A percentile compares a stretch with the other conserved stretches of the same genome.
Evolutionary conservation across 2,329 filamentous ascomycete genomes (phyloP).

Genomic region (Aspergillus pseudoterreus): DNA sequence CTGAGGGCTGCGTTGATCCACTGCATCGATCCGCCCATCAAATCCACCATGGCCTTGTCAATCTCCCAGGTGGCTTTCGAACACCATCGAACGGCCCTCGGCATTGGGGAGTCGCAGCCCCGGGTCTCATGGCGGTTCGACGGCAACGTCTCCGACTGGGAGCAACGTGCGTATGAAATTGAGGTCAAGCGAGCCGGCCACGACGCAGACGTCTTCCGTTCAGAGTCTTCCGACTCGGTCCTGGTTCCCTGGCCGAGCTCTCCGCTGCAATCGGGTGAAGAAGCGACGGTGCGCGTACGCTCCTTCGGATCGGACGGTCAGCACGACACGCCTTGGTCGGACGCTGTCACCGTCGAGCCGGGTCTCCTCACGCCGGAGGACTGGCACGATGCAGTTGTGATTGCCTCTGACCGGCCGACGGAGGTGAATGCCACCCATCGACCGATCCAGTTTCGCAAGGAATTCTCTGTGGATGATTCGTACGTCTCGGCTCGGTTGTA

Average conservation of each 20-base stretch:
- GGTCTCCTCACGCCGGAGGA: conserved; percentile 28
- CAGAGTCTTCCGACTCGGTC: conserved; percentile 16
- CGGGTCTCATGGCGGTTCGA: conserved; percentile 25
- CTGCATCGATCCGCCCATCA: not conserved
- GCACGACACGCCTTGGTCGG: conserved; percentile 27
- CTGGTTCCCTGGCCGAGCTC: conserved; percentile 21
- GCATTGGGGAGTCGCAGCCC: conserved; percentile 14
- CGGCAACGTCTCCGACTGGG: conserved; percentile 16
- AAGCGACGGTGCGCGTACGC: conserved; percentile 10
- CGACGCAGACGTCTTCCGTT: conserved; percentile 5
- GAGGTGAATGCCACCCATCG: conserved; percentile 21
- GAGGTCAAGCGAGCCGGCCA: conserved; percentile 7
- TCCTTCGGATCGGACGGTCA: conserved; percentile 2
- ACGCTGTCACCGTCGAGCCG: conserved; percentile 25
- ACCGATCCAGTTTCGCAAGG: conserved; percentile 34
- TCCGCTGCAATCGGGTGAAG: conserved; percentile 13
- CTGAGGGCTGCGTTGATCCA: not conserved
- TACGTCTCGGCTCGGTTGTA: conserved; percentile 37
- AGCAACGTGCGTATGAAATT: conserved; percentile 17
- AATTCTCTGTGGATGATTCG: conserved; percentile 19
- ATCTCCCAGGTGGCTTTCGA: conserved; percentile 14
- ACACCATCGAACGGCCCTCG: conserved; percentile 15
- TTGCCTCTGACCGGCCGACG: conserved; percentile 16
- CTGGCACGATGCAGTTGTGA: conserved; percentile 25
- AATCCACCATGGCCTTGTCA: conserved; percentile 9